Percentiles rank a stretch among this genome's conserved stretches.
These are phyloP conservation scores for Priceomyces melissophilus DNA, from an alignment of 805 yeast genomes.

Conservation along the genomic window DNA sequence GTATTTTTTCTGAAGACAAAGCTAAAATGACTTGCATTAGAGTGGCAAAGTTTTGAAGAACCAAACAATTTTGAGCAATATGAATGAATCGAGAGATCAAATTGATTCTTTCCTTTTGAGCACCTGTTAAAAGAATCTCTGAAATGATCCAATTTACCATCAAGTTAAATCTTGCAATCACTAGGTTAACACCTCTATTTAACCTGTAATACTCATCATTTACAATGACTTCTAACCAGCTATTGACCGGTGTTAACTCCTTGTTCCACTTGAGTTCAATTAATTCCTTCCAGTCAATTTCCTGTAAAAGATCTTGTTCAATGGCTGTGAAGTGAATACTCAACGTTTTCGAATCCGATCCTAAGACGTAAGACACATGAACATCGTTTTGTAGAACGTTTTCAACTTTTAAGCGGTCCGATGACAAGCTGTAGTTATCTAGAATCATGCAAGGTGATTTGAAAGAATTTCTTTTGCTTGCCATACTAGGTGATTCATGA, in stretches of 20 bases:
- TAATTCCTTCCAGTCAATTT: conserved; percentile 89
- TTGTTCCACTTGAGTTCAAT: conserved; percentile 73
- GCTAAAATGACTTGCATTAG: conserved; percentile 86
- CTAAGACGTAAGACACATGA: conserved; percentile 81
- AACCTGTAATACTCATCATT: conserved; percentile 45
- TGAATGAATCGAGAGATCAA: conserved; percentile 86
- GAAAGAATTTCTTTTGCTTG: neutral
- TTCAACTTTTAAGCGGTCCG: conserved; percentile 32
- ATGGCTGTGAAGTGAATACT: conserved; percentile 84
- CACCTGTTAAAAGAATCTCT: conserved; percentile 71
- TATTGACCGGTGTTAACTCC: conserved; percentile 62
- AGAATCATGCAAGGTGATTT: conserved; percentile 11
- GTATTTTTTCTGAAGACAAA: conserved; percentile 61
- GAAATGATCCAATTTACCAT: conserved; percentile 91
- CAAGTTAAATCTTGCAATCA: conserved; percentile 80
- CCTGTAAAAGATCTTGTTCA: conserved; percentile 78
- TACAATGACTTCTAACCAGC: conserved; percentile 78
- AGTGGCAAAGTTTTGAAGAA: conserved; percentile 78
- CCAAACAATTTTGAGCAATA: conserved; percentile 70
- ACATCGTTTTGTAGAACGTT: conserved; percentile 42
- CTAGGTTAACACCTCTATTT: conserved; percentile 74
- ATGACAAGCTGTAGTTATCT: conserved; percentile 31
- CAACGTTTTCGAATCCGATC: conserved; percentile 60
- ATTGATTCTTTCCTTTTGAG: conserved; percentile 55
- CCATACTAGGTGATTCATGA: neutral